Conservation (phyloP, 2,329 filamentous ascomycete genomes). For the Albifimbria verrucaria region DNA sequence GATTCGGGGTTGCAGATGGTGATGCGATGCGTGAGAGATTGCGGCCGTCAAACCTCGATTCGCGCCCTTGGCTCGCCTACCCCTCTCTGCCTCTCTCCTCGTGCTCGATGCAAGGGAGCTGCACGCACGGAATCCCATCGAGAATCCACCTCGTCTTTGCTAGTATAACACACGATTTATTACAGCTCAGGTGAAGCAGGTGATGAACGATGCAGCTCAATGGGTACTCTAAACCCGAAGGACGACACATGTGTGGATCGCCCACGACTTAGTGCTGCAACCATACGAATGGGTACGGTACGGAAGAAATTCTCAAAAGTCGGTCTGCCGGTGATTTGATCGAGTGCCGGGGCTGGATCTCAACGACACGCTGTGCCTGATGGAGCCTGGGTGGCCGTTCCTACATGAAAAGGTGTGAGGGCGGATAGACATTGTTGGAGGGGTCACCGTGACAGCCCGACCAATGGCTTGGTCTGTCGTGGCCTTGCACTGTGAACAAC, state of each 20-base stretch:
- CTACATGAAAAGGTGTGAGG: neutral
- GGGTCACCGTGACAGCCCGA: too few species aligned
- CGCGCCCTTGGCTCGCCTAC: neutral
- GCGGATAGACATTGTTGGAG: neutral
- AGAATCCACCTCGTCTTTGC: too few species aligned
- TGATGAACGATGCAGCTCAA: neutral
- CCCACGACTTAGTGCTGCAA: neutral
- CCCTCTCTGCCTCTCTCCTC: neutral
- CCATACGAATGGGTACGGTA: neutral
- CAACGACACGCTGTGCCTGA: neutral
- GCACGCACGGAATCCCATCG: too few species aligned
- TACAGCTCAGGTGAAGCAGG: neutral
- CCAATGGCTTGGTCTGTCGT: neutral
- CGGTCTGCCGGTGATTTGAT: neutral
- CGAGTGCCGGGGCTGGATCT: neutral
- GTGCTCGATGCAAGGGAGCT: too few species aligned
- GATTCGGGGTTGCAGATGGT: neutral
- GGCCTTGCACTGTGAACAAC: neutral
- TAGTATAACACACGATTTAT: neutral
- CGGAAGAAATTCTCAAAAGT: neutral
- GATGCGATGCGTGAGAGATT: neutral
- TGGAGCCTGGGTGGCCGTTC: neutral
- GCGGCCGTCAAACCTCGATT: neutral
- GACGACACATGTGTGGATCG: neutral
- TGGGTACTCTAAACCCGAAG: neutral